Base-by-base conservation (phyloP, 352 stramenopile species). In the Globisporangium iwayamae region DNA sequence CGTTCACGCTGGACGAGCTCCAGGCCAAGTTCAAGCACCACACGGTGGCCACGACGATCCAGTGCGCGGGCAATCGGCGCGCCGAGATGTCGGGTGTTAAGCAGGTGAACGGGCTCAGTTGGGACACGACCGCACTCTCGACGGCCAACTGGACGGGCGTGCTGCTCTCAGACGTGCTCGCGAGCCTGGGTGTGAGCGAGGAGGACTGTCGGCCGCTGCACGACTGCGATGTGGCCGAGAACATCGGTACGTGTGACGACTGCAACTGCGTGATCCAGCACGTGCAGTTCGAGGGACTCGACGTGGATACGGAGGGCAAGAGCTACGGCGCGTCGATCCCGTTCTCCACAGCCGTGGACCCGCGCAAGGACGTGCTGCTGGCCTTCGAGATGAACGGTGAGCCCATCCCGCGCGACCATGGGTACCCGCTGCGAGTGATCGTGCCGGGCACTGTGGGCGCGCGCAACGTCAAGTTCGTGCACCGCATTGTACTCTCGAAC, bases 371-470 rank as follows among this genome's bases (percentile, higher is more conserved):
- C 64, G 94, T 98, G 8, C 76, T 99, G 56, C 69, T 99, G n/a
- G 96, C 96, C 4, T 99, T 98, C 63, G 95, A 99, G 84, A 99
- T 99, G 97, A 99, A 99, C 71, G 98, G 83, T 8, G 81, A 93
- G 65, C 82, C 81, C 5, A 90, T 97, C 52, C 90, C 92, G 10
- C 82, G 93, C 2, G 97, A 99, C 73, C 98, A 99, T 69, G 97
- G 98, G 8, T 99, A 91, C 71, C 98, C 98, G 13, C 62, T 99
- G 28, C 91, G 98, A 20, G 79, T 97, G 22, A 97, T 99, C 48
- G 94, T 99, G 8, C 98, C 97, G 6, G 97, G 97, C 3, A 94
- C 83, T 32, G 91, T 98, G 11, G 97, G 93, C 9, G 96, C 96
- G 28, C 87, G 98, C 6, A 98, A 98, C 68, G 96, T 99, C 47